Evolutionary conservation across 2,329 filamentous ascomycete species (phyloP).

Genomic region (Alternaria arbusti): DNA sequence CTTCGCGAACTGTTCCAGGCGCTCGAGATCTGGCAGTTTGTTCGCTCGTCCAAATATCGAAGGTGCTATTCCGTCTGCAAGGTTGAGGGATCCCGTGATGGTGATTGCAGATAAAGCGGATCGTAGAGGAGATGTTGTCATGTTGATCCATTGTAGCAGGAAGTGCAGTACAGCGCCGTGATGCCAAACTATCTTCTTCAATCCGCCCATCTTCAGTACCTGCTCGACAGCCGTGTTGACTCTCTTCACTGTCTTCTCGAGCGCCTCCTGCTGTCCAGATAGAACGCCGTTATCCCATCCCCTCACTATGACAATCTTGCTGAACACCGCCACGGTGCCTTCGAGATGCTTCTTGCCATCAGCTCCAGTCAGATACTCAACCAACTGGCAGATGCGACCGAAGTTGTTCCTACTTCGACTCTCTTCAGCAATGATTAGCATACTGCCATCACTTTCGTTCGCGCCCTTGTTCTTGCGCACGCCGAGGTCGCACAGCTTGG

Average conservation of each 20-base stretch:
- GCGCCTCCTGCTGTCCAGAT: constrained; percentile 14
- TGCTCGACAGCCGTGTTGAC: constrained; percentile 34
- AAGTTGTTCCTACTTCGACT: constrained; percentile 26
- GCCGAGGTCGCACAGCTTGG: constrained; percentile 35
- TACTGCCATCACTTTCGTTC: constrained; percentile 25
- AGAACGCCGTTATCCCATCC: constrained; percentile 31
- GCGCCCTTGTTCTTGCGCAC: constrained; percentile 16
- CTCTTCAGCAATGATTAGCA: constrained; percentile 40
- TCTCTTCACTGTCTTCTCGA: constrained; percentile 27
- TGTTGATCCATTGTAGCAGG: constrained; percentile 38
- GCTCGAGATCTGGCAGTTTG: constrained; percentile 27
- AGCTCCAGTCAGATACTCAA: constrained; percentile 30
- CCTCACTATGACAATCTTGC: constrained; percentile 36
- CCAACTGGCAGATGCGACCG: constrained; percentile 33
- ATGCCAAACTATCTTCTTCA: constrained; percentile 41
- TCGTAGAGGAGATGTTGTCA: constrained; percentile 32
- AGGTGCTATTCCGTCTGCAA: constrained; percentile 26
- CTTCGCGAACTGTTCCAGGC: constrained; percentile 31
- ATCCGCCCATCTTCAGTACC: constrained; percentile 20
- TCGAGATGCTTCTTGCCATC: constrained; percentile 34
- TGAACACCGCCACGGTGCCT: constrained; percentile 30
- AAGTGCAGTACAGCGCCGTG: constrained; percentile 40
- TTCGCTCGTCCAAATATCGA: constrained; percentile 30
- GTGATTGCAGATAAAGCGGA: constrained; percentile 29
- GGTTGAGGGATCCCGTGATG: constrained; percentile 30